Conservation (phyloP, 352 stramenopile genomes). For the Achlya hypogyna region DNA sequence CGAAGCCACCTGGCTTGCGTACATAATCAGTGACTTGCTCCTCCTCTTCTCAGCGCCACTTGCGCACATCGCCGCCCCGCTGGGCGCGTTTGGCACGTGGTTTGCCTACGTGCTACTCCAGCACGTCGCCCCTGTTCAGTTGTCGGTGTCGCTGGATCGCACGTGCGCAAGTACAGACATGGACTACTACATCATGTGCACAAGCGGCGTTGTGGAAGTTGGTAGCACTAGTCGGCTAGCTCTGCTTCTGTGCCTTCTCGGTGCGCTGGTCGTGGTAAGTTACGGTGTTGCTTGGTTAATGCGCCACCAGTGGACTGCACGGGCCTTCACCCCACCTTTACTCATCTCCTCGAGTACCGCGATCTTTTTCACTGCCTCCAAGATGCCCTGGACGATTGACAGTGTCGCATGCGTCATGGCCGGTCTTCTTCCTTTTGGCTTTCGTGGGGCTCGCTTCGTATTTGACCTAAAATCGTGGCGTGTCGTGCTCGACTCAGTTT, state of each 20-base stretch:
- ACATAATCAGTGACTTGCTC: constrained; percentile 1
- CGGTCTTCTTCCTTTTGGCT: neutral
- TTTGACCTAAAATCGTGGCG: constrained; percentile 13
- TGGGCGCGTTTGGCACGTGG: neutral
- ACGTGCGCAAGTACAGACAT: neutral
- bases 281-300: neutral
- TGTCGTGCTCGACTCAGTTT: neutral
- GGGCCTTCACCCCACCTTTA: neutral
- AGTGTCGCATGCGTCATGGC: neutral
- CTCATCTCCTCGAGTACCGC: neutral
- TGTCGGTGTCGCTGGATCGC: neutral
- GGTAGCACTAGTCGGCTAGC: neutral
- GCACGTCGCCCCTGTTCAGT: neutral
- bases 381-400: neutral
- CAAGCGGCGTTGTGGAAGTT: neutral
- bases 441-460: neutral
- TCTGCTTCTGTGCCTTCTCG: neutral
- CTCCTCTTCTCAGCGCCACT: neutral
- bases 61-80: neutral
- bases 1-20: constrained; percentile 7
- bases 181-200: neutral
- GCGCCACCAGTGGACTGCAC: neutral
- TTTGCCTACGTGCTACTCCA: neutral
- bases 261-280: neutral
- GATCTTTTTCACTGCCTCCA: neutral